These are phyloP conservation scores for Talaromyces thailandensis DNA, from an alignment of 495 filamentous ascomycete species.

Conservation along the genomic window DNA sequence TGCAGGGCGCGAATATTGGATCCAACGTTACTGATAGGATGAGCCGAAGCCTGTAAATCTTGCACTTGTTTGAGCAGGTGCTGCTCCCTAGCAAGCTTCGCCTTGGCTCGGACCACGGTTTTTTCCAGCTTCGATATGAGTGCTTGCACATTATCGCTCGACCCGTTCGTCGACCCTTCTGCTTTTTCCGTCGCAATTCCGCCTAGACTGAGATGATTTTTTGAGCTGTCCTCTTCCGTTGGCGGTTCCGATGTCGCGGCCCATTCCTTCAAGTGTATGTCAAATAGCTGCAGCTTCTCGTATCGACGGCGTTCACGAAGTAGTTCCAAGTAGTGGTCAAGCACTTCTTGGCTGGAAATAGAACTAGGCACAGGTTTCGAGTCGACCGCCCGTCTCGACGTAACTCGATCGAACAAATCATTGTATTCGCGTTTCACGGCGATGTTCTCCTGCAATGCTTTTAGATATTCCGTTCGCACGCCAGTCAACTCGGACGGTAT, in stretches of 20 bases:
- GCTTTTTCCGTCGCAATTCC: slow-evolving; percentile 13
- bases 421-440: slow-evolving; percentile 41
- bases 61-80: slow-evolving; percentile 50
- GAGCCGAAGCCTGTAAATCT: slow-evolving; percentile 16
- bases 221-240: slow-evolving; percentile 30
- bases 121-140: slow-evolving; percentile 55
- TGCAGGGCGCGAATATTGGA: slow-evolving; percentile 36
- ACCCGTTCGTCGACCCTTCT: slow-evolving; percentile 4
- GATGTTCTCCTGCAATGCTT: slow-evolving; percentile 50
- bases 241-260: slow-evolving; percentile 19
- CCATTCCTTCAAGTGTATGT: slow-evolving; percentile 32
- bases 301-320: slow-evolving; percentile 46
- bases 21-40: slow-evolving; percentile 16
- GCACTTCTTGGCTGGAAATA: slow-evolving; percentile 13
- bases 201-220: slow-evolving; percentile 30
- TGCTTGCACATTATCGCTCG: slow-evolving; percentile 31
- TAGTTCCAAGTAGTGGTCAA: slow-evolving; percentile 44
- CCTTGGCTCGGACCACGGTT: slow-evolving; percentile 53
- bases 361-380: not conserved
- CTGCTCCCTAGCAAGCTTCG: slow-evolving; percentile 53
- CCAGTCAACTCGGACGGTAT: slow-evolving; percentile 30
- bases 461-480: slow-evolving; percentile 42
- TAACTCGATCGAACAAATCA: slow-evolving; percentile 20
- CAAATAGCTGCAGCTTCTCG: slow-evolving; percentile 45
- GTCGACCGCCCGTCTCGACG: slow-evolving; percentile 1